phyloP scores from a whole-genome alignment of 768 basidiomycete genomes.

The Zangia roseola region DNA sequence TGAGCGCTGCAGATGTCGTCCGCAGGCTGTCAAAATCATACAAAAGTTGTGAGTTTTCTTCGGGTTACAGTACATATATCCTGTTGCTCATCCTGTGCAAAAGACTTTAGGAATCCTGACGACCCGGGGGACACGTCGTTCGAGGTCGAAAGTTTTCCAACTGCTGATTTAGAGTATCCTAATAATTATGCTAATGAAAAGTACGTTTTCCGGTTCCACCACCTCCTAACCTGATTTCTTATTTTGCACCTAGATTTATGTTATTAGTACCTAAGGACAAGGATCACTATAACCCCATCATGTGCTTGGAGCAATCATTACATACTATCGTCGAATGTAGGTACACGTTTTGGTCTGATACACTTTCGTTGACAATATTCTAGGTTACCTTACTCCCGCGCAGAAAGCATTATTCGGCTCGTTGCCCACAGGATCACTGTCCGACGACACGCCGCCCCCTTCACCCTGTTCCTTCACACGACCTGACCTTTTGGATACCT shows the following conservation, averaged over 20 bases:
- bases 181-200: conserved; percentile 66
- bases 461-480: conserved; percentile 35
- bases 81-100: conserved; percentile 12
- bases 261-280: conserved; percentile 79
- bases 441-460: conserved; percentile 30
- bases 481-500: conserved; percentile 31
- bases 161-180: conserved; percentile 75
- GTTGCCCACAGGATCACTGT: conserved; percentile 45
- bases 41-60: conserved; percentile 55
- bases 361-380: conserved; percentile 9
- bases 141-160: conserved; percentile 62
- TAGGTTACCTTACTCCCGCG: conserved; percentile 66
- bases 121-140: conserved; percentile 65
- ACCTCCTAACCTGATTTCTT: not conserved
- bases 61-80: not conserved
- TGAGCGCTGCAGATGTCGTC: conserved; percentile 68
- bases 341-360: conserved; percentile 22
- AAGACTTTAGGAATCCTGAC: conserved; percentile 70
- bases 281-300: conserved; percentile 84
- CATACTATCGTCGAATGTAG: conserved; percentile 73
- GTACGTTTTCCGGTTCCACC: conserved; percentile 42
- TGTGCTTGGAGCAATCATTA: conserved; percentile 71
- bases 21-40: conserved; percentile 62
- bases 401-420: conserved; percentile 69
- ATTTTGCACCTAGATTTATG: conserved; percentile 63